Evolutionary conservation across 148 eudicot genomes (phyloP).

Genomic region (Talinum fruticosum): DNA sequence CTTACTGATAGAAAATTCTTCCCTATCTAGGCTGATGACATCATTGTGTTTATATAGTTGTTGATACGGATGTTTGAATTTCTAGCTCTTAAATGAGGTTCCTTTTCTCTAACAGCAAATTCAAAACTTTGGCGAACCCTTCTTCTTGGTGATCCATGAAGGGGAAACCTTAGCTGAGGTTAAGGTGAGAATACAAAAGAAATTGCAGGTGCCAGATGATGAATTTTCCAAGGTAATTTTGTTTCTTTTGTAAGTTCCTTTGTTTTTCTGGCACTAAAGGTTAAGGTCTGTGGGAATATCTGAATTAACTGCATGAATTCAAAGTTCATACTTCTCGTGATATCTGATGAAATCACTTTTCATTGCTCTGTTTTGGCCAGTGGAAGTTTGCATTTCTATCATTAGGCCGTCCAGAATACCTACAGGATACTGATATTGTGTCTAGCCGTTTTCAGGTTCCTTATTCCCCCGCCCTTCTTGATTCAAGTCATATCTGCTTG

Average conservation of each 20-base stretch:
- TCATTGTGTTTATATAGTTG: not conserved
- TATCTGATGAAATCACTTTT: constrained; percentile 1
- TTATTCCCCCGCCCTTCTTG: not conserved
- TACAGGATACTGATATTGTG: constrained; percentile 60
- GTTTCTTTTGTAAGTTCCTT: not conserved
- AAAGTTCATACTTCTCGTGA: not conserved
- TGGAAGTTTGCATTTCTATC: constrained; percentile 74
- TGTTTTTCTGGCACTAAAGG: not conserved
- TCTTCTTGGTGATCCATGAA: constrained; percentile 82
- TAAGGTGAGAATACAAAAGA: constrained; percentile 75
- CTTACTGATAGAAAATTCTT: not conserved
- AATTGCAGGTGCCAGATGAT: constrained; percentile 81
- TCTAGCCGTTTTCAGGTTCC: constrained; percentile 60
- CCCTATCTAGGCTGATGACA: not conserved
- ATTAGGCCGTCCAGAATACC: constrained; percentile 71
- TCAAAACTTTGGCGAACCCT: constrained; percentile 88
- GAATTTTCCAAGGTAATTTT: constrained; percentile 79
- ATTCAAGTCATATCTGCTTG: constrained; percentile 9
- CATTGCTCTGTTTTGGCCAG: constrained; percentile 34
- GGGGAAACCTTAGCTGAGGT: constrained; percentile 82
- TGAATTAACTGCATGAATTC: not conserved
- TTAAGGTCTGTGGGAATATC: not conserved
- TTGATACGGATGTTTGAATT: not conserved
- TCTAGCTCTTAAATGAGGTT: not conserved
- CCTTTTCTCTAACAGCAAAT: constrained; percentile 49